Evolutionary conservation across 768 basidiomycete species (phyloP).

Genomic region (Trametes cingulata): DNA sequence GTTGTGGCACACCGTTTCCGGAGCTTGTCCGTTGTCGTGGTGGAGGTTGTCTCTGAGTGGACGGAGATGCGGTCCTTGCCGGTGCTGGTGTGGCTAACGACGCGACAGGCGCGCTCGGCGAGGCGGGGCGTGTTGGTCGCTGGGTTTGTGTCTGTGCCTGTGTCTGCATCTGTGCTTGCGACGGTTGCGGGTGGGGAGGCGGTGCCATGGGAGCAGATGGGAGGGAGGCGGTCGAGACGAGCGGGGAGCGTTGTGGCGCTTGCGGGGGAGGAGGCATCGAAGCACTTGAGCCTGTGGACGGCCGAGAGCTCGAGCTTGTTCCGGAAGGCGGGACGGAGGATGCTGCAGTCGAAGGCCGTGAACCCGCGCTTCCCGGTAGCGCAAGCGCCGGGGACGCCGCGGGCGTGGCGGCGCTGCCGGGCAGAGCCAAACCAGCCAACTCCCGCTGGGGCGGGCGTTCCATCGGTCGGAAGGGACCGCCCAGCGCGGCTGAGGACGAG

Average conservation of each 20-base stretch:
- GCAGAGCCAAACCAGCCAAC: conserved; percentile 19
- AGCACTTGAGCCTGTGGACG: not conserved
- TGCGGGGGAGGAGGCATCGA: conserved; percentile 21
- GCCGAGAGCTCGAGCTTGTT: conserved; percentile 7
- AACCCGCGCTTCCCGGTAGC: conserved; percentile 15
- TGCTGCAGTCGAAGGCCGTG: conserved; percentile 20
- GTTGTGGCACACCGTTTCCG: not conserved
- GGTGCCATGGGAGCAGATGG: conserved; percentile 14
- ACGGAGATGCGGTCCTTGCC: conserved; percentile 12
- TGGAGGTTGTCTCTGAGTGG: conserved; percentile 2
- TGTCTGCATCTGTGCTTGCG: not conserved
- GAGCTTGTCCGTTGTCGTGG: conserved; percentile 4
- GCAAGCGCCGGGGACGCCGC: conserved; percentile 8
- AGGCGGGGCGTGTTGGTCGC: conserved; percentile 6
- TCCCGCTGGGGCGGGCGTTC: conserved; percentile 11
- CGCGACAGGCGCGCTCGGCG: conserved; percentile 3
- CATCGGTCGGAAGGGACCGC: conserved; percentile 5
- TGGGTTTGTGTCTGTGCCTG: not conserved
- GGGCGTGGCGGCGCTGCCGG: conserved; percentile 5
- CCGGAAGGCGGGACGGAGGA: conserved; percentile 13
- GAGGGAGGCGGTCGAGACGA: conserved; percentile 20
- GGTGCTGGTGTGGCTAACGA: conserved; percentile 13
- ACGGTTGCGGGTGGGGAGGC: conserved; percentile 6
- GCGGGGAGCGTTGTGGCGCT: conserved; percentile 21
- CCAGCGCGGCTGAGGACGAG: conserved; percentile 5